These are phyloP conservation scores for Blepharisma stoltei DNA, from an alignment of 73 alveolate genomes.

Conservation along the genomic window DNA sequence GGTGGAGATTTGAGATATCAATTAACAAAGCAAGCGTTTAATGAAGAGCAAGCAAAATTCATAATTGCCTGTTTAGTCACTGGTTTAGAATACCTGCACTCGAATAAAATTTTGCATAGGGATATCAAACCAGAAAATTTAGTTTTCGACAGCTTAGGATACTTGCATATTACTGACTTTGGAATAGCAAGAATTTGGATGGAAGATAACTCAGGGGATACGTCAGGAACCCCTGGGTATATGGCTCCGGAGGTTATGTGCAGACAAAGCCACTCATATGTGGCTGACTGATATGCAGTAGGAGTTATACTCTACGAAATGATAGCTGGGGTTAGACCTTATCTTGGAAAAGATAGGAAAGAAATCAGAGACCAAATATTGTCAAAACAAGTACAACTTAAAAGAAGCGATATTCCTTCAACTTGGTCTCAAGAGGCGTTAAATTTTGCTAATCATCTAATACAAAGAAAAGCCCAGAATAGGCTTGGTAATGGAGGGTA, in stretches of 20 bases:
- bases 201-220: neutral
- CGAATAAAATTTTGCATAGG: conserved; percentile 50
- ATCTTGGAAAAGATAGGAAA: conserved; percentile 43
- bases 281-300: no score
- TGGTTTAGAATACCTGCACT: conserved; percentile 49
- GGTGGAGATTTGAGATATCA: conserved; percentile 46
- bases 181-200: conserved; percentile 40
- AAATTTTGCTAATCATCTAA: conserved; percentile 70
- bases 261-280: no score
- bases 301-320: no score
- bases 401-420: conserved; percentile 73
- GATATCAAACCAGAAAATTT: conserved; percentile 60
- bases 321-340: conserved; percentile 32
- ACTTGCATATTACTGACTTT: conserved; percentile 46
- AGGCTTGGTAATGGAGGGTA: conserved; percentile 90
- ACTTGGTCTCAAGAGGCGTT: conserved; percentile 94
- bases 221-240: conserved; percentile 32
- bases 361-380: conserved; percentile 64
- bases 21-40: conserved; percentile 28
- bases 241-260: conserved; percentile 35
- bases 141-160: conserved; percentile 48
- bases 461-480: conserved; percentile 55
- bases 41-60: conserved; percentile 47
- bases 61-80: conserved; percentile 46
- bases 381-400: conserved; percentile 63